Evolutionary conservation across 2,329 filamentous ascomycete species (phyloP).

Genomic region (Alternaria sp.): DNA sequence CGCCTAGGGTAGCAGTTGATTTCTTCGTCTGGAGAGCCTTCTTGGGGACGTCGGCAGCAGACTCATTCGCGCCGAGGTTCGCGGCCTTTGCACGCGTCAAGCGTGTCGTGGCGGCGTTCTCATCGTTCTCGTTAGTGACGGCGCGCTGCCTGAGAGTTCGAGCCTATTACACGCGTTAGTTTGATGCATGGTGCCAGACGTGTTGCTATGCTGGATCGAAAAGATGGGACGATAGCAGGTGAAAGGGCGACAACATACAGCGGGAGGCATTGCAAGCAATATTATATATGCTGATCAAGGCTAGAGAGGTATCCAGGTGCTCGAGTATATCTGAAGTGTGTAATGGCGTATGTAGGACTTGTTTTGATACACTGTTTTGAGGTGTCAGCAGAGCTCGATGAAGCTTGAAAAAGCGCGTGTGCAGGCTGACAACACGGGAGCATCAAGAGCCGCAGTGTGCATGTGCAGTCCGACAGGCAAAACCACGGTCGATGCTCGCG

Average conservation of each 20-base stretch:
- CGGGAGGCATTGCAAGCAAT: slow-evolving; percentile 63
- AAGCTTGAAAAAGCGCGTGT: slow-evolving; percentile 26
- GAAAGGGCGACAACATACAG: slow-evolving; percentile 55
- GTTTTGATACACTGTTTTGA: slow-evolving; percentile 50
- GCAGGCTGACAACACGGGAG: slow-evolving; percentile 36
- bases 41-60: slow-evolving; percentile 66
- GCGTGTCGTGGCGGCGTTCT: slow-evolving; percentile 81
- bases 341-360: slow-evolving; percentile 40
- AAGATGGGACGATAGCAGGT: slow-evolving; percentile 18
- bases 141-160: slow-evolving; percentile 77
- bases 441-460: slow-evolving; percentile 27
- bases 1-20: slow-evolving; percentile 46
- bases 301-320: slow-evolving; percentile 39
- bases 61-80: slow-evolving; percentile 64
- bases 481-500: slow-evolving; percentile 35
- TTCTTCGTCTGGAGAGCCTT: slow-evolving; percentile 58
- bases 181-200: slow-evolving; percentile 15
- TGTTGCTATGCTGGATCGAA: slow-evolving; percentile 18
- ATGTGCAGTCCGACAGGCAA: slow-evolving; percentile 35
- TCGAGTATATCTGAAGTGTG: slow-evolving; percentile 37
- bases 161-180: slow-evolving; percentile 64
- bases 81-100: slow-evolving; percentile 93
- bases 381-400: slow-evolving; percentile 37
- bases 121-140: slow-evolving; percentile 92
- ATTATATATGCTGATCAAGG: slow-evolving; percentile 49